A percentile compares a stretch with the other conserved stretches of the same genome.
Evolutionary conservation across 352 stramenopile species (phyloP).

Genomic region (Phytophthora litchii): DNA sequence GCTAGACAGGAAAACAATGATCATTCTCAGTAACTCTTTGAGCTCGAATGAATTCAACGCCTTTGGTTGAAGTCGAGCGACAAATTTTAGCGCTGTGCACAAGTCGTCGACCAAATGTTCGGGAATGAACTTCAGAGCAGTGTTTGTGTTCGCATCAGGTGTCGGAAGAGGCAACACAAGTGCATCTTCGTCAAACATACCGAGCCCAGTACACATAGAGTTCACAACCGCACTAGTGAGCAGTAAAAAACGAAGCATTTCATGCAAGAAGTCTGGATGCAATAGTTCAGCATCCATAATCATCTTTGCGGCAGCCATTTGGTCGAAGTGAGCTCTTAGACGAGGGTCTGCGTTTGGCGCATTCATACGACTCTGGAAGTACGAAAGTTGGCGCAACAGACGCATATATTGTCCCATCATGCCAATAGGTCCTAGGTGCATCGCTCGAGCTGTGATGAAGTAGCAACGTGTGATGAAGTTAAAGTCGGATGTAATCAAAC

Average conservation of each 20-base stretch:
- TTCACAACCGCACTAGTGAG: constrained; percentile 70
- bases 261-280: constrained; percentile 79
- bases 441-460: constrained; percentile 92
- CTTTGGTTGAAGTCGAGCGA: constrained; percentile 88
- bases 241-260: constrained; percentile 75
- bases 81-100: constrained; percentile 91
- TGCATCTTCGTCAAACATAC: constrained; percentile 17
- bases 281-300: constrained; percentile 80
- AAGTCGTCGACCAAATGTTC: constrained; percentile 97
- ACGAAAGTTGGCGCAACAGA: constrained; percentile 90
- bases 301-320: constrained; percentile 74
- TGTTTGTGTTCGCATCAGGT: constrained; percentile 28
- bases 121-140: constrained; percentile 84
- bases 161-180: constrained; percentile 50
- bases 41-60: constrained; percentile 86
- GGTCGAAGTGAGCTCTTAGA: constrained; percentile 77
- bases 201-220: constrained; percentile 47
- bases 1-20: constrained; percentile 92
- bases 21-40: constrained; percentile 90
- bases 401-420: constrained; percentile 86
- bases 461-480: constrained; percentile 98
- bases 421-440: constrained; percentile 93
- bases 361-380: constrained; percentile 87
- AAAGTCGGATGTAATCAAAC: constrained; percentile 64
- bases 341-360: constrained; percentile 64